phyloP scores from a whole-genome alignment of 2,329 filamentous ascomycete species.

The Elsinoe perseae region DNA sequence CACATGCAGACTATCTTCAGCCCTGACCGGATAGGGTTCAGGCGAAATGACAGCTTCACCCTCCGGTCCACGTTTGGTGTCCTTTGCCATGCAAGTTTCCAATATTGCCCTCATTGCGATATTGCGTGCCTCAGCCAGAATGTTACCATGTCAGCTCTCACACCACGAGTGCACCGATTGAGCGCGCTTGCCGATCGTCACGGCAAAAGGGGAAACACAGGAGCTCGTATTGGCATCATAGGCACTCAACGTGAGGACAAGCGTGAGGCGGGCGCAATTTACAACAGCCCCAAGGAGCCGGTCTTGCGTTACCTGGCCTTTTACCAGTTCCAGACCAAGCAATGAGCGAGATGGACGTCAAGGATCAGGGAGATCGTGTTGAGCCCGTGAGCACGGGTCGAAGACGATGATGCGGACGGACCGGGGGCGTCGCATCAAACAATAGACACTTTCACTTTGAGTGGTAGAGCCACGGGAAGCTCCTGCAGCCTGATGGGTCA shows the following conservation, averaged over 20 bases:
- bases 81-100: background rate
- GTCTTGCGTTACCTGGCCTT: background rate
- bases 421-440: slow-evolving; percentile 8
- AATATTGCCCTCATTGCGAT: slow-evolving; percentile 12
- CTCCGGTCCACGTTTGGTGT: background rate
- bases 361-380: slow-evolving; percentile 9
- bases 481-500: background rate
- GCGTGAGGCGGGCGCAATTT: background rate
- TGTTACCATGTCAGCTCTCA: background rate
- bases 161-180: background rate
- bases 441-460: slow-evolving; percentile 12
- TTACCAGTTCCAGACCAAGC: background rate
- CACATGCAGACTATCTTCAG: too few relatives aligned
- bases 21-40: background rate
- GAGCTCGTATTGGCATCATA: slow-evolving; percentile 7
- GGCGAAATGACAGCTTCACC: background rate
- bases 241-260: slow-evolving; percentile 7
- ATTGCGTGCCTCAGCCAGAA: slow-evolving; percentile 8
- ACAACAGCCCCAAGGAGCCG: background rate
- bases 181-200: slow-evolving; percentile 12
- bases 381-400: slow-evolving; percentile 10
- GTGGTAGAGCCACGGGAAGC: slow-evolving; percentile 8
- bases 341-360: slow-evolving; percentile 1
- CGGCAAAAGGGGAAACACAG: slow-evolving; percentile 11
- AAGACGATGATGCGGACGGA: background rate